These are phyloP conservation scores for Arthrobotrys pseudoclavata DNA, from an alignment of 2,329 filamentous ascomycete species.

Conservation along the genomic window DNA sequence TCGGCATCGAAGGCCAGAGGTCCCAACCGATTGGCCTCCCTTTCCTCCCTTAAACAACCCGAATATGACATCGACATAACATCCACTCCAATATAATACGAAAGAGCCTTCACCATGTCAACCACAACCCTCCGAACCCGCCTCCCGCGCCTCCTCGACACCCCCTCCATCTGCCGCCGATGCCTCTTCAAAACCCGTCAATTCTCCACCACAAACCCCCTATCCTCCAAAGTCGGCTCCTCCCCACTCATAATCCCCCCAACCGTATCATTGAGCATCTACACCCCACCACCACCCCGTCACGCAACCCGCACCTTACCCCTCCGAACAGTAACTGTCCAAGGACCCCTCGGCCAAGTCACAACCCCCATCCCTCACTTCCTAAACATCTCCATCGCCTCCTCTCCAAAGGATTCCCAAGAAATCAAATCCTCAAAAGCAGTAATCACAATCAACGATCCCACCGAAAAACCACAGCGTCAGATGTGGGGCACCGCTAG, in stretches of 20 bases:
- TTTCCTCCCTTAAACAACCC: not conserved
- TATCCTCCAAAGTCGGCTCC: slow-evolving; percentile 85
- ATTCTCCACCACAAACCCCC: slow-evolving; percentile 79
- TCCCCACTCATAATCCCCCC: slow-evolving; percentile 84
- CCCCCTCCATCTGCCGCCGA: slow-evolving; percentile 46
- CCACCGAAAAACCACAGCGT: slow-evolving; percentile 78
- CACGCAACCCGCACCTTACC: slow-evolving; percentile 28
- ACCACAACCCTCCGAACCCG: slow-evolving; percentile 39
- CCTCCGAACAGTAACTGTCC: slow-evolving; percentile 51
- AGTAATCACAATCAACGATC: slow-evolving; percentile 78
- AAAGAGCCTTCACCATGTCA: slow-evolving; percentile 21
- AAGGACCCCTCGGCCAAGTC: slow-evolving; percentile 74
- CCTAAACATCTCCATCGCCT: slow-evolving; percentile 68
- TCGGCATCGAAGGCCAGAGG: not conserved
- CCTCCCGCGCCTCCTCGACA: slow-evolving; percentile 39
- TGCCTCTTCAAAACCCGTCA: slow-evolving; percentile 66
- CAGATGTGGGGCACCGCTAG: slow-evolving; percentile 98
- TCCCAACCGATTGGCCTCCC: not conserved
- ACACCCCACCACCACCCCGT: slow-evolving; percentile 71
- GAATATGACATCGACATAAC: slow-evolving; percentile 53
- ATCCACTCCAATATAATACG: not conserved
- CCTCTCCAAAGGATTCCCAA: slow-evolving; percentile 67
- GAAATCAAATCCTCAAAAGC: slow-evolving; percentile 76
- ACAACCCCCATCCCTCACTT: slow-evolving; percentile 84
- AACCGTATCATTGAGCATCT: slow-evolving; percentile 81